These are phyloP conservation scores for Meredithiella fracta DNA, from an alignment of 2,329 filamentous ascomycete genomes.

Conservation along the genomic window DNA sequence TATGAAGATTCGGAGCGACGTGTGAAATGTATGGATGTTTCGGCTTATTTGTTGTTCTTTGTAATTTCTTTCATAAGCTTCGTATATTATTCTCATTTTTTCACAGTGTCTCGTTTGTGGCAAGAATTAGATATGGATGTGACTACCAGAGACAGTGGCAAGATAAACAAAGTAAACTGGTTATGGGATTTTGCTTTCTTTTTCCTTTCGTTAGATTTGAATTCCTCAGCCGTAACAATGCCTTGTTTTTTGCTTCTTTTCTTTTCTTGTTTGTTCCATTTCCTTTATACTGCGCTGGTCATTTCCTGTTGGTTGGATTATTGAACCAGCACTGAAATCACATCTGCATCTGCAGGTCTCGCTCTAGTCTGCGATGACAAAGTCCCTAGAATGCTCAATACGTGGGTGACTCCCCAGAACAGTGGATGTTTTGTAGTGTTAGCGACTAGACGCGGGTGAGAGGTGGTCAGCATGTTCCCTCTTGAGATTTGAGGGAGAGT, in stretches of 20 bases:
- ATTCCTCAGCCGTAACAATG: no score
- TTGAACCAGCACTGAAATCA: neutral
- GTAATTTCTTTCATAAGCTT: neutral
- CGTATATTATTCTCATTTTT: neutral
- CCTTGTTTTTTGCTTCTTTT: no score
- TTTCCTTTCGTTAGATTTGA: no score
- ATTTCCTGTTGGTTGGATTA: neutral
- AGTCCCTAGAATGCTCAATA: neutral
- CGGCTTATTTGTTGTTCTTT: no score
- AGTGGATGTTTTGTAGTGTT: no score
- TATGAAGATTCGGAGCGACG: neutral
- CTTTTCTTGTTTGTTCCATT: no score
- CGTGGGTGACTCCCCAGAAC: neutral
- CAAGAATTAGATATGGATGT: neutral
- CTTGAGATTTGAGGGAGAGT: no score
- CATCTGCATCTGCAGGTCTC: neutral
- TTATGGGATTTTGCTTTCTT: neutral
- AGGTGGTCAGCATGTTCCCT: no score
- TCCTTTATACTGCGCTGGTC: neutral
- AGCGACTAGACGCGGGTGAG: no score
- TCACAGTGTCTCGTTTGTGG: neutral
- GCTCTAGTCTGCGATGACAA: neutral
- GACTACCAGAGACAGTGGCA: neutral
- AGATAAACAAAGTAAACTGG: neutral
- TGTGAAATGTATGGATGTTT: neutral